A percentile compares a stretch with the other conserved stretches of the same genome.
Evolutionary conservation across 495 filamentous ascomycete genomes (phyloP).

Genomic region (Neurospora sp.): DNA sequence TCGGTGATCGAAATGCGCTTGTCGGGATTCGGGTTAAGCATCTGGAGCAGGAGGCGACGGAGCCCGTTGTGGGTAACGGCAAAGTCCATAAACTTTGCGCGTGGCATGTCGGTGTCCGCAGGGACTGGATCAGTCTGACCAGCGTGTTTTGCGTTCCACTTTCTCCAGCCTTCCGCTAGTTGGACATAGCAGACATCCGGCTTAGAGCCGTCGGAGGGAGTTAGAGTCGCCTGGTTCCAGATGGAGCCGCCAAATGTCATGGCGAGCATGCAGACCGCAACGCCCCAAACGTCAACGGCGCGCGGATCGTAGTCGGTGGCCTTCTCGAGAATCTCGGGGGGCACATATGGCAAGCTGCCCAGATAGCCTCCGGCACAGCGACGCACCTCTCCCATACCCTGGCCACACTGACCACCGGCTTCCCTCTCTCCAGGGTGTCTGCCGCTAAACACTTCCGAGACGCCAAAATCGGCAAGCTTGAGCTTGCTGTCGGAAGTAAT

Average conservation of each 20-base stretch:
- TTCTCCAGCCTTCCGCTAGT: constrained; percentile 53
- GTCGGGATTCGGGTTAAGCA: constrained; percentile 63
- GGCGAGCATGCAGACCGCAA: constrained; percentile 61
- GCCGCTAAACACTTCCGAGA: constrained; percentile 65
- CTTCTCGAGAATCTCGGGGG: constrained; percentile 64
- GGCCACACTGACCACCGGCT: constrained; percentile 54
- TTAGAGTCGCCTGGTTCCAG: constrained; percentile 46
- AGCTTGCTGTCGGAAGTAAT: constrained; percentile 57
- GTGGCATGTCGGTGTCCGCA: constrained; percentile 42
- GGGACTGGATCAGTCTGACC: constrained; percentile 36
- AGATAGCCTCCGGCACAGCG: constrained; percentile 62
- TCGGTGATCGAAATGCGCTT: constrained; percentile 55
- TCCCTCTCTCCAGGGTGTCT: constrained; percentile 59
- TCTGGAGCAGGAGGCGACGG: constrained; percentile 55
- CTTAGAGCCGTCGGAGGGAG: not conserved
- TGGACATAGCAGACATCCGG: constrained; percentile 40
- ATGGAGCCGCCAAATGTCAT: constrained; percentile 54
- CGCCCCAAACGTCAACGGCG: constrained; percentile 68
- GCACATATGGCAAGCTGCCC: constrained; percentile 67
- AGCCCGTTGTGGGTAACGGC: constrained; percentile 42
- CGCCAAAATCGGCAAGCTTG: constrained; percentile 76
- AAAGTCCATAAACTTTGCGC: constrained; percentile 38
- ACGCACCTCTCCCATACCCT: constrained; percentile 53
- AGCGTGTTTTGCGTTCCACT: constrained; percentile 44
- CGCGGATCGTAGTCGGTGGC: constrained; percentile 61